Percentiles rank a stretch among this genome's conserved stretches.
phyloP scores from a whole-genome alignment of 257 asterid genomes.

The Solanum infundibuliforme region DNA sequence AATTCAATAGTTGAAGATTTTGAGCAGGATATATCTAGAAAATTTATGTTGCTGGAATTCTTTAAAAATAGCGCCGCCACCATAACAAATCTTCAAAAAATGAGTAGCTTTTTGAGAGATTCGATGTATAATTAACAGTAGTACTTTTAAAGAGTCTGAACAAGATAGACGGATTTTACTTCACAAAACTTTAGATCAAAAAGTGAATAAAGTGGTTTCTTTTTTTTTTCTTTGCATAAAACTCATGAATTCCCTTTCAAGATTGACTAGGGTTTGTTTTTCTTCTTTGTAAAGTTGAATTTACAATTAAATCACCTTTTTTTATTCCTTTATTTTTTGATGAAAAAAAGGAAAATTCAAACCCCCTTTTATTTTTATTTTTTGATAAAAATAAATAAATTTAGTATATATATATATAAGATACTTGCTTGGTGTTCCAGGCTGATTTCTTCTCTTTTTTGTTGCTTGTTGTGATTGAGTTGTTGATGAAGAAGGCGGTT shows the following conservation, averaged over 20 bases:
- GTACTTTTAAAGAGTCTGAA: not conserved
- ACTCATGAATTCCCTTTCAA: not conserved
- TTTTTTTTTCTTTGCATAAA: not conserved
- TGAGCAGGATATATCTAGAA: not conserved
- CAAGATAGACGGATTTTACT: not conserved
- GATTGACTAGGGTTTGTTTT: not conserved
- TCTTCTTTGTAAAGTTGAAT: not conserved
- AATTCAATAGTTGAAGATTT: not conserved
- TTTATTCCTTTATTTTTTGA: not conserved
- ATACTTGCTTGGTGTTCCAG: constrained; percentile 4
- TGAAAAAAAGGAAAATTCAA: not conserved
- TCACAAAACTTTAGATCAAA: not conserved
- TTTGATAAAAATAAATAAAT: not conserved
- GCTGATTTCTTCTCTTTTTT: not conserved
- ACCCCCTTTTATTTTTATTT: not conserved
- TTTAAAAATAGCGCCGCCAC: not conserved
- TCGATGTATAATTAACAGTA: not conserved
- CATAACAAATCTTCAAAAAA: not conserved
- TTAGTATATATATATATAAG: not conserved
- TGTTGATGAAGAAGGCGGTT: not conserved
- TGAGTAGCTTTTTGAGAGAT: not conserved
- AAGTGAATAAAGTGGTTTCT: not conserved
- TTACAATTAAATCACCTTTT: not conserved
- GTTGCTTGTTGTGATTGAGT: not conserved
- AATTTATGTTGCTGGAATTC: not conserved